Evolutionary conservation across 768 basidiomycete genomes (phyloP).

Genomic region (Podaxis sp.): DNA sequence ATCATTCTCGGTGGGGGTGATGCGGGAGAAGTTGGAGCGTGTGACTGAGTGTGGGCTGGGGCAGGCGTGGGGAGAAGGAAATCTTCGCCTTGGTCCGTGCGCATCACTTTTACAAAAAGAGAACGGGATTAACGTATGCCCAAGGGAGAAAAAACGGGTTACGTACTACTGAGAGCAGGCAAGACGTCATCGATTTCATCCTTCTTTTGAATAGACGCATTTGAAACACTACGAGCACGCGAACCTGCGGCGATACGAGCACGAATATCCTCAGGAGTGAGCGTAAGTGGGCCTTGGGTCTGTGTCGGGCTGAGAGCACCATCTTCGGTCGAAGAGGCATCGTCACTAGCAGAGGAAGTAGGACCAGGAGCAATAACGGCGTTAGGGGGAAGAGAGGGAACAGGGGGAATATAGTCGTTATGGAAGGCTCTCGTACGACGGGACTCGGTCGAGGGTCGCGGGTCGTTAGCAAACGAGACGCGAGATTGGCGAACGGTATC

Average conservation of each 20-base stretch:
- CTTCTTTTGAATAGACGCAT: slow-evolving; percentile 15
- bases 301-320: slow-evolving; percentile 36
- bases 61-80: slow-evolving; percentile 44
- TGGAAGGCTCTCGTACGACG: slow-evolving; percentile 41
- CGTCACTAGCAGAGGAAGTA: slow-evolving; percentile 14
- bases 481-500: slow-evolving; percentile 45
- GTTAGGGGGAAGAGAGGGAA: slow-evolving; percentile 34
- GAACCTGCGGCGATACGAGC: slow-evolving; percentile 43
- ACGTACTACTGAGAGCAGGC: slow-evolving; percentile 69
- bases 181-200: slow-evolving; percentile 55
- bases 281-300: slow-evolving; percentile 38
- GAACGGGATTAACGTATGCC: background rate
- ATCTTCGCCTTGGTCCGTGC: slow-evolving; percentile 50
- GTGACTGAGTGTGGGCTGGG: slow-evolving; percentile 19
- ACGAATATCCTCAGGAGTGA: slow-evolving; percentile 63
- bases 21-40: background rate
- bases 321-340: slow-evolving; percentile 17
- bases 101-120: slow-evolving; percentile 63
- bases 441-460: slow-evolving; percentile 40
- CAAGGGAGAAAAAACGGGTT: background rate
- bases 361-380: background rate
- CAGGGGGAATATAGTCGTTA: slow-evolving; percentile 41
- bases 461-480: slow-evolving; percentile 39
- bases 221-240: slow-evolving; percentile 12
- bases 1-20: slow-evolving; percentile 13